These are phyloP conservation scores for Ascochyta fabae DNA, from an alignment of 2,329 filamentous ascomycete species.

Conservation along the genomic window DNA sequence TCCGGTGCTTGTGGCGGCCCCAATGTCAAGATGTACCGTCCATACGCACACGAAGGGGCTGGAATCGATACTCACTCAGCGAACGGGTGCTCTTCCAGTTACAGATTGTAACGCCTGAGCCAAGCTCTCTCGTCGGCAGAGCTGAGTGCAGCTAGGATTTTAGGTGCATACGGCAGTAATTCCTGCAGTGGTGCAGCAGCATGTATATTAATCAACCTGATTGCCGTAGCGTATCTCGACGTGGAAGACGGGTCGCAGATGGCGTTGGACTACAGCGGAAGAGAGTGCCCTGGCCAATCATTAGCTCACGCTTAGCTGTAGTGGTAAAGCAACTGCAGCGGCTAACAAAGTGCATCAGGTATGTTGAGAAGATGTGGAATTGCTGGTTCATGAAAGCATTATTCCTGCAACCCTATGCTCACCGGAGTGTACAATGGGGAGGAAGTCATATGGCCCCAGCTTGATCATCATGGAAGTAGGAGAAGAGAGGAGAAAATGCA, in stretches of 20 bases:
- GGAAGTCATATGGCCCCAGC: constrained; percentile 46
- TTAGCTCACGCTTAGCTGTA: background rate
- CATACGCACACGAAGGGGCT: background rate
- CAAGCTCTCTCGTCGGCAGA: background rate
- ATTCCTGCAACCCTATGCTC: constrained; percentile 25
- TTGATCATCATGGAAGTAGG: constrained; percentile 36
- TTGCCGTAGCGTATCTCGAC: background rate
- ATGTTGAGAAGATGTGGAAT: constrained; percentile 36
- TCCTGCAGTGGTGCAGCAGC: background rate
- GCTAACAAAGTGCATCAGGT: constrained; percentile 20
- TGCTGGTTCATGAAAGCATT: constrained; percentile 34
- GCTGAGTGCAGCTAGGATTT: background rate
- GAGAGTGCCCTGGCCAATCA: background rate
- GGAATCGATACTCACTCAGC: background rate
- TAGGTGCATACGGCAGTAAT: background rate
- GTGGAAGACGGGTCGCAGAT: background rate
- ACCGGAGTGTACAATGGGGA: constrained; percentile 10
- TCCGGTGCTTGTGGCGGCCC: background rate
- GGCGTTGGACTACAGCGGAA: background rate
- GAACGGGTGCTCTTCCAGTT: background rate
- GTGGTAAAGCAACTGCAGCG: background rate
- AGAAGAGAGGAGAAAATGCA: background rate
- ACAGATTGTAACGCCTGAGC: background rate
- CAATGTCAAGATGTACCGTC: background rate
- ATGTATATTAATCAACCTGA: background rate